Evolutionary conservation across 768 basidiomycete genomes (phyloP).

Genomic region (Russula foetens): DNA sequence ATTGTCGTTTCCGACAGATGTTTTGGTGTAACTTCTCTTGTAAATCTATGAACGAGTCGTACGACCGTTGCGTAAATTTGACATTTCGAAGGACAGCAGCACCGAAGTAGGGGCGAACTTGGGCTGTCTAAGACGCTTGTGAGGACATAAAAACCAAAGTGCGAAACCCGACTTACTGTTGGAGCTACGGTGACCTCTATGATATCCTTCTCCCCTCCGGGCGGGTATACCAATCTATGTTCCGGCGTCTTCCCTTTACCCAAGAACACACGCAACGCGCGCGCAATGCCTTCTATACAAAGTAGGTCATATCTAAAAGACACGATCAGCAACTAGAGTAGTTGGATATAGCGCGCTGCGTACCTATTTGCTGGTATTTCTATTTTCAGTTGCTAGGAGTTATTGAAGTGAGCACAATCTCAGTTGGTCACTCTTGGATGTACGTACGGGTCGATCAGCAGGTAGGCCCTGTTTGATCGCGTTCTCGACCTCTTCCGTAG

Average conservation of each 20-base stretch:
- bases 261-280: slow-evolving; percentile 79
- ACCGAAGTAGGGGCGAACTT: slow-evolving; percentile 86
- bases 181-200: slow-evolving; percentile 61
- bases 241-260: slow-evolving; percentile 54
- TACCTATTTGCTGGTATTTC: slow-evolving; percentile 97
- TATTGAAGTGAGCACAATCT: slow-evolving; percentile 12
- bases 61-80: slow-evolving; percentile 80
- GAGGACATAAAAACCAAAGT: background rate
- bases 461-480: slow-evolving; percentile 78
- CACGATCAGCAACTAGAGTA: background rate
- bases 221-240: slow-evolving; percentile 68
- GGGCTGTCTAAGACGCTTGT: slow-evolving; percentile 48
- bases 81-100: slow-evolving; percentile 86
- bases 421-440: background rate
- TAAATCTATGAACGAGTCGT: slow-evolving; percentile 97
- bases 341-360: background rate
- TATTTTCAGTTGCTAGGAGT: slow-evolving; percentile 86
- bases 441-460: slow-evolving; percentile 69
- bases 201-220: slow-evolving; percentile 56
- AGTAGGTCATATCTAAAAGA: slow-evolving; percentile 86
- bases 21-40: slow-evolving; percentile 99
- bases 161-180: slow-evolving; percentile 45
- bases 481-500: slow-evolving; percentile 79
- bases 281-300: slow-evolving; percentile 92
- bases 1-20: slow-evolving; percentile 78